Percentiles rank a stretch among this genome's conserved stretches.
These are phyloP conservation scores for Zygotorulaspora sp. DNA, from an alignment of 805 yeast species.

Conservation along the genomic window DNA sequence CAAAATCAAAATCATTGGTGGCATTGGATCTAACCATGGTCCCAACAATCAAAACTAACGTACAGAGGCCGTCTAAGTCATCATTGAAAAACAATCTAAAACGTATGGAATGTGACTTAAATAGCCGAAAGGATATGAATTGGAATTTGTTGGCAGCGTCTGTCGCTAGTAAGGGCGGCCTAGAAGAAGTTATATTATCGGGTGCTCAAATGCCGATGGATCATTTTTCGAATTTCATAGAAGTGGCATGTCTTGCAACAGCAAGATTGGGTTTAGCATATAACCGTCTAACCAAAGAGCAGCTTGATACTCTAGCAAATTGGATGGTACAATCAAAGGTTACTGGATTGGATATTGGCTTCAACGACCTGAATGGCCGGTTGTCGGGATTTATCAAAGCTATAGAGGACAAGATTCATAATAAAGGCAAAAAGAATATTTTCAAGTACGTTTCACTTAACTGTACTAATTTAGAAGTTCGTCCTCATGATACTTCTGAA, in stretches of 20 bases:
- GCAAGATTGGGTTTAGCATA: constrained; percentile 73
- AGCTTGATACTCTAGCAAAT: constrained; percentile 51
- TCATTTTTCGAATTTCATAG: constrained; percentile 58
- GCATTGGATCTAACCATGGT: constrained; percentile 60
- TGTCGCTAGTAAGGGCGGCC: constrained; percentile 65
- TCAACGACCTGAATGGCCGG: constrained; percentile 56
- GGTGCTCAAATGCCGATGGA: constrained; percentile 66
- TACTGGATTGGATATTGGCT: constrained; percentile 78
- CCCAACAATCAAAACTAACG: constrained; percentile 37
- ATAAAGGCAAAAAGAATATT: constrained; percentile 25
- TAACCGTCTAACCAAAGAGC: constrained; percentile 57
- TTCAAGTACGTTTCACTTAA: constrained; percentile 56
- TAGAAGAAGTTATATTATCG: constrained; percentile 73
- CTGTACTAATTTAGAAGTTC: constrained; percentile 55
- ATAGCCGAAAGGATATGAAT: constrained; percentile 64
- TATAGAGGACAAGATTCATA: constrained; percentile 23
- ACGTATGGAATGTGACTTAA: constrained; percentile 38
- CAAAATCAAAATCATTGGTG: constrained; percentile 53
- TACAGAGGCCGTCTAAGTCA: constrained; percentile 38
- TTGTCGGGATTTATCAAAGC: constrained; percentile 28
- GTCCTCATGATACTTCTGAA: constrained; percentile 39
- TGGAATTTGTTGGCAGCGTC: constrained; percentile 81
- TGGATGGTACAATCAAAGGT: constrained; percentile 50
- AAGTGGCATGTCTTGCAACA: constrained; percentile 54
- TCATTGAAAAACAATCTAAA: constrained; percentile 25